Base-by-base conservation (phyloP, 768 basidiomycete genomes). In the Leccinellum albellum region DNA sequence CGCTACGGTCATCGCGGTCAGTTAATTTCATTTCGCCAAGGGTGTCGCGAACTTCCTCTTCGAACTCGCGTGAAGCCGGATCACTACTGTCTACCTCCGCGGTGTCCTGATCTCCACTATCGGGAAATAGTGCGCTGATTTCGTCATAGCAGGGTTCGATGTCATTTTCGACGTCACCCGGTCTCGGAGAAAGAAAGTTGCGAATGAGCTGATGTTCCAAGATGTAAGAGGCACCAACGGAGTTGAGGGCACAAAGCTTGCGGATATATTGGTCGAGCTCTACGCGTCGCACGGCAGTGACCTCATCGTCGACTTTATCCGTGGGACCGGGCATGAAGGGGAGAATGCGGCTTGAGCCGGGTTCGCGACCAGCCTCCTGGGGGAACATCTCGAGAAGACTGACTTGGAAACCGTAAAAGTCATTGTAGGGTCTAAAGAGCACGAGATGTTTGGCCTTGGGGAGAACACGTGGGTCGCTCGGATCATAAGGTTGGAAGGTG, bases 251-350 rank as follows among this genome's bases (percentile, higher is more conserved):
- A 69, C 92, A 89, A 14, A 99, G 79, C 53, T 85, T 83, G 65
- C 82, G 82, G 35, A 98, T 80, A 73, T 99, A 99, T 29, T 89
- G 87, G 65, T 97, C 90, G 28, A 99, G 80, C 66, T 98, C 97
- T 20, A 77, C 79, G 58, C 88, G 82, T 53, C 97, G 79, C 32
- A 84, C 82, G 15, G 88, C 85, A 26, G 94, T 96, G 61, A 98
- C 78, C 40, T 80, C 79, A 61, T 92, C 88, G 73, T 94, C 87
- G 32, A 98, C 93, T 20, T 86, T 76, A 24, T 88, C 80, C 7
- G 89, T 84, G 6, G 95, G 97, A 3, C 97, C 97, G 3, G 97
- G 97, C 97, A 99, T 99, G 74, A 85, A 98, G 1, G 97, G 97
- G 26, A 99, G 76, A 51, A 96, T 88, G 33, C 97, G 82, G 9